Conservation (phyloP, 1,139 yeast genomes). For the Petasospora rhodanensis region DNA sequence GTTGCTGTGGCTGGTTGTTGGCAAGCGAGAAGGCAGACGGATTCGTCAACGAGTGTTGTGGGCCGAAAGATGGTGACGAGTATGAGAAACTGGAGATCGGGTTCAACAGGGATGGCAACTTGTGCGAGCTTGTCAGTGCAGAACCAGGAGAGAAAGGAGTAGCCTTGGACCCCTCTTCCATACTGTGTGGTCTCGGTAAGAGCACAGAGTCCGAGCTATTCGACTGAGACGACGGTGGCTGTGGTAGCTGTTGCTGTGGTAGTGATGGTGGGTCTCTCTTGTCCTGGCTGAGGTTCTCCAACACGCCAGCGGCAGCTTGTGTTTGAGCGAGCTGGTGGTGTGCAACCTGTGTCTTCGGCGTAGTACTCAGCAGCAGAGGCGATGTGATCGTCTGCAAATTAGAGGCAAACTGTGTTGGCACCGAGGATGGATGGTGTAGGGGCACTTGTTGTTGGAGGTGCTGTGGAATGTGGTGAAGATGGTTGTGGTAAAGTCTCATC, state of each 20-base stretch:
- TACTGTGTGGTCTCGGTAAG: too few relatives aligned
- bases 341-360: conserved; percentile 33
- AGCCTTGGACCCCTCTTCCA: too few relatives aligned
- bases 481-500: too few relatives aligned
- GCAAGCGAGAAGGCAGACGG: conserved; percentile 23
- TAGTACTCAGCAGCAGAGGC: conserved; percentile 46
- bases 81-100: conserved; percentile 20
- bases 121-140: conserved; percentile 15
- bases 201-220: too few relatives aligned
- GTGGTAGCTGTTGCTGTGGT: too few relatives aligned
- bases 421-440: conserved; percentile 61
- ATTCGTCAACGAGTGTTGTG: conserved; percentile 25
- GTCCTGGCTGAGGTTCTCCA: conserved; percentile 41
- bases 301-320: conserved; percentile 53
- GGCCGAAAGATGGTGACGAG: conserved; percentile 27
- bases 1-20: conserved; percentile 4
- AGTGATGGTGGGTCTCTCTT: conserved; percentile 11
- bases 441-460: conserved; percentile 36
- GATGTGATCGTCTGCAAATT: conserved; percentile 61
- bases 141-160: conserved; percentile 24
- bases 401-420: conserved; percentile 68
- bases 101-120: conserved; percentile 19
- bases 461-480: conserved; percentile 29
- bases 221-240: too few relatives aligned
- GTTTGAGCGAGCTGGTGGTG: conserved; percentile 24